phyloP scores from a whole-genome alignment of 2,329 filamentous ascomycete genomes.

The Monosporascus sp. region DNA sequence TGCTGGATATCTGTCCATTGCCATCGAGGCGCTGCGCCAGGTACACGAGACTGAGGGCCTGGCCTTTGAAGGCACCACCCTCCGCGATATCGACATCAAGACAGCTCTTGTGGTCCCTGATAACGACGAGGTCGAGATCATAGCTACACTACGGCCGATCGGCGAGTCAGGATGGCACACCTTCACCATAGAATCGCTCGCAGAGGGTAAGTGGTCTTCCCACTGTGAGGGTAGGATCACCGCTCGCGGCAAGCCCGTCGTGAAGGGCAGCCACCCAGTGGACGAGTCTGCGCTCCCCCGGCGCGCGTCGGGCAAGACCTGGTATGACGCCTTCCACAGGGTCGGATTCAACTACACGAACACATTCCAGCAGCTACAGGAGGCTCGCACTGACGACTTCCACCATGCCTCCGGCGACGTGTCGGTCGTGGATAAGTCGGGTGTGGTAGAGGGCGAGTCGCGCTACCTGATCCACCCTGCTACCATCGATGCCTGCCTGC shows the following conservation, averaged over 20 bases:
- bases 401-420: conserved; percentile 6
- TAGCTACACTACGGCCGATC: neutral
- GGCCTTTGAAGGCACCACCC: conserved; percentile 1
- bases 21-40: conserved; percentile 31
- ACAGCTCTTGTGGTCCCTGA: conserved; percentile 19
- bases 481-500: conserved; percentile 24
- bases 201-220: conserved; percentile 8
- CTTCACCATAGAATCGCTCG: conserved; percentile 14
- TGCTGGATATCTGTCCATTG: conserved; percentile 32
- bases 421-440: conserved; percentile 1
- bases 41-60: conserved; percentile 3
- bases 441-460: conserved; percentile 15
- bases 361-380: conserved; percentile 11
- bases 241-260: neutral
- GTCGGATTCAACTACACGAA: conserved; percentile 17
- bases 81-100: conserved; percentile 18
- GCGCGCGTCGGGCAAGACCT: conserved; percentile 9
- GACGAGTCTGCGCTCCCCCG: conserved; percentile 7
- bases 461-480: conserved; percentile 28
- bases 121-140: conserved; percentile 14
- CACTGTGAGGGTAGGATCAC: conserved; percentile 12
- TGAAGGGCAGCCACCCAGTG: conserved; percentile 1
- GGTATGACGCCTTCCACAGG: conserved; percentile 12
- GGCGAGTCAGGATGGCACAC: conserved; percentile 2
- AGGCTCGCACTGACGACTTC: conserved; percentile 7